These are phyloP conservation scores for Verticillium isaacii DNA, from an alignment of 2,329 filamentous ascomycete species.

Conservation along the genomic window DNA sequence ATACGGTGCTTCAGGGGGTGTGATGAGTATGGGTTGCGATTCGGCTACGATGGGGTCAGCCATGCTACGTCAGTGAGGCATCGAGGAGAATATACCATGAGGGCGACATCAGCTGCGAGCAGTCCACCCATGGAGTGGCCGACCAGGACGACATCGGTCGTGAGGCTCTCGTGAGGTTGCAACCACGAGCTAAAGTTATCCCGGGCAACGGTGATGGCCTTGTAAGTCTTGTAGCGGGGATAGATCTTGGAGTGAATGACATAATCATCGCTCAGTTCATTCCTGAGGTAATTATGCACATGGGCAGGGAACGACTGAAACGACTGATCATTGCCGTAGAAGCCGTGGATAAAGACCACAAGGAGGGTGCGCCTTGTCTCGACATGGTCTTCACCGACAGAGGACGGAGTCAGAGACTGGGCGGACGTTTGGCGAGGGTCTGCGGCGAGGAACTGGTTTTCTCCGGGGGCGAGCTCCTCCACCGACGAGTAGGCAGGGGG, in stretches of 20 bases:
- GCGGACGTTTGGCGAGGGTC: constrained; percentile 45
- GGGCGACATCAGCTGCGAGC: constrained; percentile 70
- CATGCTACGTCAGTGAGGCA: not conserved
- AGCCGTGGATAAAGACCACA: constrained; percentile 83
- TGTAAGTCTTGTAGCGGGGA: constrained; percentile 72
- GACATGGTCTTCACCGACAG: constrained; percentile 17
- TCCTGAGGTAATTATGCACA: constrained; percentile 69
- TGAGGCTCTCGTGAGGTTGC: constrained; percentile 65
- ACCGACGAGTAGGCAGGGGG: not conserved
- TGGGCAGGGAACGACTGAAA: constrained; percentile 87
- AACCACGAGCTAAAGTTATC: constrained; percentile 85
- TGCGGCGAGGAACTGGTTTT: constrained; percentile 4
- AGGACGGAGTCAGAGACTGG: constrained; percentile 27
- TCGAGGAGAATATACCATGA: constrained; percentile 45
- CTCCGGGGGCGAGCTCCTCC: not conserved
- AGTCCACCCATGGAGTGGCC: constrained; percentile 91
- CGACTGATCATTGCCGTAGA: constrained; percentile 82
- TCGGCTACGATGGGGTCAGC: constrained; percentile 21
- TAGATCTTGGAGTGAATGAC: constrained; percentile 84
- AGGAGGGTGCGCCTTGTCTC: constrained; percentile 55
- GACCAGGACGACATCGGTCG: constrained; percentile 75
- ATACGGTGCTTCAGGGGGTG: constrained; percentile 66
- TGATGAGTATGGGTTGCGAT: constrained; percentile 23
- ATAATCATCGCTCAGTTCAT: constrained; percentile 66
- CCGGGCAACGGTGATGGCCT: constrained; percentile 65